Evolutionary conservation across 2,329 filamentous ascomycete genomes (phyloP), one percentile per base, ranked within the genome.

Genomic region (Conoideocrella luteorostrata): DNA sequence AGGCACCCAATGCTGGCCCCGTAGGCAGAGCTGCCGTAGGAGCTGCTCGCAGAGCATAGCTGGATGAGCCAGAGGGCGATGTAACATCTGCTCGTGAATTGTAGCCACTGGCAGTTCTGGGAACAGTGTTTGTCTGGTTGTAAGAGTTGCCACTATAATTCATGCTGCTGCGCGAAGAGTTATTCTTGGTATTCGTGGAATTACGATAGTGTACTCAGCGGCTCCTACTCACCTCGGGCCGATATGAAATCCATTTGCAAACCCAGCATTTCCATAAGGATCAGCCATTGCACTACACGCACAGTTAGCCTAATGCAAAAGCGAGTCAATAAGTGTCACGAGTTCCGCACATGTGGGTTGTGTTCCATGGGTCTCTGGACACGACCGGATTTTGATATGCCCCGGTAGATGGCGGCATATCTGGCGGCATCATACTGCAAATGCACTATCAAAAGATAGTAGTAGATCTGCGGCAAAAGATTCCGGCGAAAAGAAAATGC

Each of bases 291-390:
- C 57, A 53, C 63, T 64, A 33, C 33, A 24, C 11, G 9, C 24
- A 36, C 22, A 13, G 52, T 55, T 39, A 52, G 48, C 32, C 30
- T 17, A 20, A 24, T 18, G 26, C 18, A 33, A 32, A 38, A 54
- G 47, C 58, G 62, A 24, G 22, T 38, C 24, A 30, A 33, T 20
- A 36, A 21, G 24, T 21, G 21, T 36, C 20, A 20, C 35, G 20
- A 20, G 35, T 33, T 15, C 17, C 71, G 68, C 69, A 78, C 74
- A 72, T 78, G 63, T 69, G 71, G 52, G 68, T 63, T 50, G 70
- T 58, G 51, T 68, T 67, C 74, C 74, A 77, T 46, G 70, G 66
- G 53, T 70, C 66, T 59, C 66, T 68, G 48, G 70, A 61, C 59
- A 67, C 65, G 55, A 63, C 62, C 52, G 71, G 57, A 50, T 60